phyloP scores from a whole-genome alignment of 192 early-diverging fungal species.

The Coemansia sp. region DNA sequence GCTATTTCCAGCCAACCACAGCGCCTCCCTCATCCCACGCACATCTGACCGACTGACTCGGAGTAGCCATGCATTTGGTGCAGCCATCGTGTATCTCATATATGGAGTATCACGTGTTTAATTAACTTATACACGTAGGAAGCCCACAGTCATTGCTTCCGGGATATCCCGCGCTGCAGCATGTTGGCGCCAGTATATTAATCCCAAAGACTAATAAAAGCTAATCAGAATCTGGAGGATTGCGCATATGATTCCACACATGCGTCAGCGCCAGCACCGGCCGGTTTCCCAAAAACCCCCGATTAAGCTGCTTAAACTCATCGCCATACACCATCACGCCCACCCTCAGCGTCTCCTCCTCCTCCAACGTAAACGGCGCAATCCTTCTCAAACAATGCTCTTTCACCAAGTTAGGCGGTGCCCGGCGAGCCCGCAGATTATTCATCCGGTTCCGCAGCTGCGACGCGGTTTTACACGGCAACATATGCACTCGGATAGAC shows the following conservation, averaged over 20 bases:
- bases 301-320: conserved; percentile 45
- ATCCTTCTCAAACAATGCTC: conserved; percentile 47
- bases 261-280: conserved; percentile 49
- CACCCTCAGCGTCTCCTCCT: conserved; percentile 51
- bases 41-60: neutral
- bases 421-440: conserved; percentile 45
- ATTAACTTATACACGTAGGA: too few species aligned
- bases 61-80: neutral
- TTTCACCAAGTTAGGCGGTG: conserved; percentile 49
- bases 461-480: conserved; percentile 55
- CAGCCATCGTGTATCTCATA: too few species aligned
- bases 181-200: too few species aligned
- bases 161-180: too few species aligned
- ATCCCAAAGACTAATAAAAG: neutral
- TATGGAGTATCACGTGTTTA: too few species aligned
- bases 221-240: neutral
- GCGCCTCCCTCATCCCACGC: neutral
- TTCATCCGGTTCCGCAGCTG: conserved; percentile 56
- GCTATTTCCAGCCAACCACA: neutral
- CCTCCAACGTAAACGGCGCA: conserved; percentile 54
- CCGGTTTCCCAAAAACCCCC: conserved; percentile 39
- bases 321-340: conserved; percentile 45
- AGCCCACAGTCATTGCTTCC: too few species aligned
- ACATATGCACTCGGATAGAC: conserved; percentile 49
- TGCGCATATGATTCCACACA: conserved; percentile 37